These are phyloP conservation scores for Trichoderma semiorbis DNA, from an alignment of 2,329 filamentous ascomycete genomes.

Conservation along the genomic window DNA sequence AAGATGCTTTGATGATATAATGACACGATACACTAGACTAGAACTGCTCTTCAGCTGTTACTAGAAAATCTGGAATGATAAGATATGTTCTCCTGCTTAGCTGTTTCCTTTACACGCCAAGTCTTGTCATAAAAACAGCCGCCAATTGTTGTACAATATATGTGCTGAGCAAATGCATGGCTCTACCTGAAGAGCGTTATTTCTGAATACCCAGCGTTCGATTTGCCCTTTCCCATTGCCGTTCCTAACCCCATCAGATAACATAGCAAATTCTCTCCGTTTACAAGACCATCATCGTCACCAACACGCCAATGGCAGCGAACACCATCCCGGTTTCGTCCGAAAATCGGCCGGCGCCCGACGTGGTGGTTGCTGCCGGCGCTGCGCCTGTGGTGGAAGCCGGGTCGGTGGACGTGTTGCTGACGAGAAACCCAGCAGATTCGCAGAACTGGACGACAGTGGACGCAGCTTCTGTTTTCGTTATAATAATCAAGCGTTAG, in stretches of 20 bases:
- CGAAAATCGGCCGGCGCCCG: background rate
- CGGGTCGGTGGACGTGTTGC: background rate
- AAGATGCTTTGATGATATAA: constrained; percentile 13
- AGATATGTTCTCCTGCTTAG: background rate
- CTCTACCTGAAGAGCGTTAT: background rate
- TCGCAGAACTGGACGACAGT: constrained; percentile 1
- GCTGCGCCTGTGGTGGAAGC: background rate
- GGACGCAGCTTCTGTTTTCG: background rate
- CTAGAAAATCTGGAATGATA: constrained; percentile 9
- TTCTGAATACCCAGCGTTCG: background rate
- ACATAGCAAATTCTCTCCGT: background rate
- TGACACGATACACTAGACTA: constrained; percentile 16
- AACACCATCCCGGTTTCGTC: background rate
- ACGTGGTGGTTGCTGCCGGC: background rate
- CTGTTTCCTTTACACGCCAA: background rate
- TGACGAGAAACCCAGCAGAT: background rate
- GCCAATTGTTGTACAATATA: constrained; percentile 4
- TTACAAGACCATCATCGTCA: background rate
- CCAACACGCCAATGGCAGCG: background rate
- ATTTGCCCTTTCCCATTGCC: background rate
- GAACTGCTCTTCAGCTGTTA: background rate
- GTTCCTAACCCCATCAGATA: background rate
- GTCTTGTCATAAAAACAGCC: background rate
- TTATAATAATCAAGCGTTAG: background rate
- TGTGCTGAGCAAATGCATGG: background rate